These are phyloP conservation scores for Plasmodium vinckei DNA, from an alignment of 169 alveolate species.

Conservation along the genomic window DNA sequence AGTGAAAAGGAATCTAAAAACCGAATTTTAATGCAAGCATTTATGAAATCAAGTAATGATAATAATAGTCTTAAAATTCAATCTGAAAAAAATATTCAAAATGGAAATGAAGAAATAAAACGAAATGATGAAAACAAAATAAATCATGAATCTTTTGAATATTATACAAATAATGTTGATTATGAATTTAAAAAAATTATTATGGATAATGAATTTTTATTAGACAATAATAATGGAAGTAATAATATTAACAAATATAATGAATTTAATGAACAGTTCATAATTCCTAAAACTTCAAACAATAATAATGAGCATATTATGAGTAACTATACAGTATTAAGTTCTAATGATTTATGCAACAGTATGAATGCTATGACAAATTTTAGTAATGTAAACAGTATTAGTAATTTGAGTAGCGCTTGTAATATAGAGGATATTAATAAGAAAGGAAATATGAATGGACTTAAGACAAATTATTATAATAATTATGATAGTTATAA, in stretches of 20 bases:
- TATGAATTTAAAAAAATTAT: not conserved
- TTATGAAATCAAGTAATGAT: not conserved
- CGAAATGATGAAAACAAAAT: slow-evolving; percentile 10
- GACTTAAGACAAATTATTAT: too few relatives aligned
- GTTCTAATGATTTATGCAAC: not conserved
- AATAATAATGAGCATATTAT: not conserved
- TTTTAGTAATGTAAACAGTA: not conserved
- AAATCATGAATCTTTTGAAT: not conserved
- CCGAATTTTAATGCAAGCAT: not conserved
- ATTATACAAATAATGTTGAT: not conserved
- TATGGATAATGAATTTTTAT: not conserved
- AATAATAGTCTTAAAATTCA: not conserved
- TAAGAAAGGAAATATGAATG: not conserved
- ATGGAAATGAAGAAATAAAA: slow-evolving; percentile 1
- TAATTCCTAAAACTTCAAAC: not conserved
- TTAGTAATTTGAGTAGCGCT: not conserved
- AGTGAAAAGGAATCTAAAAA: not conserved
- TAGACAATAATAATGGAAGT: not conserved
- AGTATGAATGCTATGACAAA: not conserved
- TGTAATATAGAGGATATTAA: not conserved
- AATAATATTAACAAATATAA: not conserved
- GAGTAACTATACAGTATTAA: not conserved
- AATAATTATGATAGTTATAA: too few relatives aligned
- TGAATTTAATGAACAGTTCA: slow-evolving; percentile 3
- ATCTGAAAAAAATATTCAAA: not conserved